Base-by-base conservation (phyloP, 805 yeast species). In the Diddensiella transvaalensis region DNA sequence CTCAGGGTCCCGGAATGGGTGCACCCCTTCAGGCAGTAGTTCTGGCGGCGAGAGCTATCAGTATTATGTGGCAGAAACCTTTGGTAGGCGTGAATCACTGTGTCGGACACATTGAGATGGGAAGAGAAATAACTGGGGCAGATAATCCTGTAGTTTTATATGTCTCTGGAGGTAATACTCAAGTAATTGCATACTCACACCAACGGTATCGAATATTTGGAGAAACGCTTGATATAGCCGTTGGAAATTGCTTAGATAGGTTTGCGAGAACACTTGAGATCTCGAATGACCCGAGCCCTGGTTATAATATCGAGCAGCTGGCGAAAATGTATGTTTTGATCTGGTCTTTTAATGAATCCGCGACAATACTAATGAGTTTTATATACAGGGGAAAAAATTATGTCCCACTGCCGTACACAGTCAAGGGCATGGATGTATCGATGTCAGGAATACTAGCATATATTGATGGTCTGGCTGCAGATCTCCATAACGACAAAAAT, bases 1-100 rank as follows among this genome's bases (percentile, higher is more conserved):
- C 99, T 1, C 95, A 86, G 67, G 99, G 99, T 3, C 99, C 99
- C 0, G 99, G 99, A 0, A 93, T 93, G 98, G 99, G 99, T 2
- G 98, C 98, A 0, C 99, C 99, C 0, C 70, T 93, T 46, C 96
- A 93, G 59, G 81, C 91, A 48, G 96, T 89, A 35, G 98, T 85
- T 2, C 75, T 93, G 42, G 95, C 95, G 1, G 98, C 99, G 1
- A 73, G 99, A 61, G 82, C 96, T 0, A 68, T 90, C 33, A 73
- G 88, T 5, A 80, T 84, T 57, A 62, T 91, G 56, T 88, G 96
- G 95, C 64, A 77, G 1, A 69, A 85, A 19, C 98, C 99, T 0
- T 66, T 93, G 26, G 83, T 93, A 4, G 98, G 98, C 0, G 99
- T 93, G 2, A 93, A 93, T 61, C 99, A 93, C 66, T 93, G 99